A percentile compares a stretch with the other conserved stretches of the same genome.
These are phyloP conservation scores for Hanseniaspora lachancei DNA, from an alignment of 805 yeast genomes.

Conservation along the genomic window DNA sequence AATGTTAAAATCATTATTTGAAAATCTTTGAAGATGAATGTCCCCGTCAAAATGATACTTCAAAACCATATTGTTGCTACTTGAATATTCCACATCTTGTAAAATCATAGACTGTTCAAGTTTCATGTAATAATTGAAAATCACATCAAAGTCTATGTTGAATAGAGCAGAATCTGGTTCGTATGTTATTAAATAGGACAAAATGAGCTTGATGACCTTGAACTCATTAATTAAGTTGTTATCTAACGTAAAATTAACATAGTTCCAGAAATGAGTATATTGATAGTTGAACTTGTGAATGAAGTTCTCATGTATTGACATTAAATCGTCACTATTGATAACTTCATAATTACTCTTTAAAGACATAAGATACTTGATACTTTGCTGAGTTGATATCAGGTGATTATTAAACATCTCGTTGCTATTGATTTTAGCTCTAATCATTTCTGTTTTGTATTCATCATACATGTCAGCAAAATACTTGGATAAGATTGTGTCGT, in stretches of 20 bases:
- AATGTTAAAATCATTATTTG: background rate
- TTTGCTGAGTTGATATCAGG: background rate
- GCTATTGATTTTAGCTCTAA: background rate
- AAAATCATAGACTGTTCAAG: slow-evolving; percentile 10
- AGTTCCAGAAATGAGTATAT: slow-evolving; percentile 3
- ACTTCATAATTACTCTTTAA: background rate
- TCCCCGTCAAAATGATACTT: slow-evolving; percentile 3
- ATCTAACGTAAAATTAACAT: background rate
- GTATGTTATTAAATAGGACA: slow-evolving; percentile 1
- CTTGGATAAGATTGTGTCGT: slow-evolving; percentile 3
- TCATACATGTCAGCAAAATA: background rate
- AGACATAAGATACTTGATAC: background rate
- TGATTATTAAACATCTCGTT: background rate
- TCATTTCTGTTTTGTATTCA: background rate
- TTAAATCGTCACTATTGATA: background rate
- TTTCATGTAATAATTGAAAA: slow-evolving; percentile 7
- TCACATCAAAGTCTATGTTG: background rate
- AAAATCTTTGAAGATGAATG: background rate
- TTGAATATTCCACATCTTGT: slow-evolving; percentile 5
- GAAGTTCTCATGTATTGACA: background rate
- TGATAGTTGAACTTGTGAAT: background rate
- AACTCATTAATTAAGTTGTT: background rate
- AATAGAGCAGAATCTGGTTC: background rate
- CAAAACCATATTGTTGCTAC: background rate
- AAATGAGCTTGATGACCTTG: background rate